A percentile compares a stretch with the other conserved stretches of the same genome.
Conservation (phyloP, 441 rosid genomes). For the Geranium incanum region DNA sequence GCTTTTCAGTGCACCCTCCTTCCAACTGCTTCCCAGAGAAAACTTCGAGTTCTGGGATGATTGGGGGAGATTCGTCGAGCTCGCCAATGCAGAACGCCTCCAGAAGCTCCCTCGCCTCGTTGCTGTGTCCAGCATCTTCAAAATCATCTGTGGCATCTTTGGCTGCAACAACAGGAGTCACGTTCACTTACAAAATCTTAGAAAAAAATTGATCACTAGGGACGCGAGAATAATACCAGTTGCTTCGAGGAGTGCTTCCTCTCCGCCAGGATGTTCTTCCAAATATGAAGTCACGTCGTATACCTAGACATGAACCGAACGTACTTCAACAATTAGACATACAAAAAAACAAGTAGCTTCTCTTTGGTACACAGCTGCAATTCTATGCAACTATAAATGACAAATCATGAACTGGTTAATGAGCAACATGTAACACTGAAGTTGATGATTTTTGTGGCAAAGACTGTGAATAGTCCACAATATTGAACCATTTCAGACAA, state of each 20-base stretch:
- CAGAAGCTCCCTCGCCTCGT: conserved; percentile 59
- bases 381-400: no score
- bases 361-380: no score
- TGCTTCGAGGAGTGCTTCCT: conserved; percentile 67
- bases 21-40: background rate
- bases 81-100: conserved; percentile 63
- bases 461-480: no score
- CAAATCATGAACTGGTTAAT: no score
- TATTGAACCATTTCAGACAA: no score
- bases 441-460: no score
- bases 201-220: background rate
- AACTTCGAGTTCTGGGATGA: conserved; percentile 62
- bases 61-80: conserved; percentile 42
- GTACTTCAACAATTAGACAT: background rate
- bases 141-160: conserved; percentile 78
- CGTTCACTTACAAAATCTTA: no score
- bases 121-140: conserved; percentile 84
- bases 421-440: no score
- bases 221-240: conserved; percentile 38
- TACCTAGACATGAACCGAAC: conserved; percentile 33
- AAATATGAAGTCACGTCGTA: conserved; percentile 70
- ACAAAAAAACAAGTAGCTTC: no score
- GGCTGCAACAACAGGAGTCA: conserved; percentile 28
- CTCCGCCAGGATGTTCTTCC: conserved; percentile 96
- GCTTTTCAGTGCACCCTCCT: conserved; percentile 29